Evolutionary conservation across 352 stramenopile genomes (phyloP).

Genomic region (Phytophthora tubulina): DNA sequence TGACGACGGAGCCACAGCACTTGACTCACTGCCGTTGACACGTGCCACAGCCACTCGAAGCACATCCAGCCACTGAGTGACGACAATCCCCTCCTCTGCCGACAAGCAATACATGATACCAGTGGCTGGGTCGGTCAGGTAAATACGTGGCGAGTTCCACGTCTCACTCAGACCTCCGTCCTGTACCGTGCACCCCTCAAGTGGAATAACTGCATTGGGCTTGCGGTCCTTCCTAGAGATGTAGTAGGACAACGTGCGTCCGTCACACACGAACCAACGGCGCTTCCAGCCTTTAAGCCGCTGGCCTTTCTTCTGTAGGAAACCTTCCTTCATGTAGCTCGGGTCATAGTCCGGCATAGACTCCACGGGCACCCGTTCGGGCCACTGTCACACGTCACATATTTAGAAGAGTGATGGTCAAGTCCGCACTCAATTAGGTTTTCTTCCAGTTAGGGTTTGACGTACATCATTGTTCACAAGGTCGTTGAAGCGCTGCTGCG

Average conservation of each 20-base stretch:
- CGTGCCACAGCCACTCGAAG: constrained; percentile 62
- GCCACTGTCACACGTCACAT: constrained; percentile 42
- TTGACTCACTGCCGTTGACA: constrained; percentile 25
- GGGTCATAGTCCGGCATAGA: constrained; percentile 63
- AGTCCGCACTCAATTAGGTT: neutral
- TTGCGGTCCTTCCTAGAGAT: constrained; percentile 84
- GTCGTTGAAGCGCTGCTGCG: constrained; percentile 83
- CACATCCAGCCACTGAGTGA: constrained; percentile 79
- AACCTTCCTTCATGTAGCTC: constrained; percentile 83
- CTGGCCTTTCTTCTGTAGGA: constrained; percentile 88
- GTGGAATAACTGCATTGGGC: constrained; percentile 83
- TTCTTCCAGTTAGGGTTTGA: constrained; percentile 14
- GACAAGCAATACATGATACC: constrained; percentile 89
- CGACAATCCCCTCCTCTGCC: constrained; percentile 72
- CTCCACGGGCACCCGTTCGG: constrained; percentile 68
- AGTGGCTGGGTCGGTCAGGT: constrained; percentile 77
- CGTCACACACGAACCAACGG: constrained; percentile 89
- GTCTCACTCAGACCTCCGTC: constrained; percentile 86
- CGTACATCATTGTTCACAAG: constrained; percentile 78
- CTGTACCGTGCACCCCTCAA: constrained; percentile 83
- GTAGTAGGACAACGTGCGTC: constrained; percentile 84
- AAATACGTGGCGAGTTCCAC: constrained; percentile 88
- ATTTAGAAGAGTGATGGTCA: neutral
- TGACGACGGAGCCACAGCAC: constrained; percentile 1
- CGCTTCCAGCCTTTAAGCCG: constrained; percentile 86